Conservation (phyloP, 352 stramenopile species). For the Phytopythium sindhum region DNA sequence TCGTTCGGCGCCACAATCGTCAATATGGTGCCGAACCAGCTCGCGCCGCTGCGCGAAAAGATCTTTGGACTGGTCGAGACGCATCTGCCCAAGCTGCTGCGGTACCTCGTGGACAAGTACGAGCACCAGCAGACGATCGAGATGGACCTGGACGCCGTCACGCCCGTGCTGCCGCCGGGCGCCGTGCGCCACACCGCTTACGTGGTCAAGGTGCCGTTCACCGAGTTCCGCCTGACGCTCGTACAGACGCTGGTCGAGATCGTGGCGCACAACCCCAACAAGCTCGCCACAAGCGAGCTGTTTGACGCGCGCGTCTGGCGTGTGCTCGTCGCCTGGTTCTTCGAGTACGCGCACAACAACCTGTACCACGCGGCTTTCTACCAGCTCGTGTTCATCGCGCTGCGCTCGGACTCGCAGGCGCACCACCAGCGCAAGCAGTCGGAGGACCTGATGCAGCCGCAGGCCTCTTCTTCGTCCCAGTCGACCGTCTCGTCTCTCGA, state of each 20-base stretch:
- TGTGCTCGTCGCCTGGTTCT: slow-evolving; percentile 86
- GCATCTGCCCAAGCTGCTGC: slow-evolving; percentile 64
- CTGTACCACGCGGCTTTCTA: slow-evolving; percentile 89
- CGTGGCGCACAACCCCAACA: slow-evolving; percentile 69
- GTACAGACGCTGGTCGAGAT: slow-evolving; percentile 86
- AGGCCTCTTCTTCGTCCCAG: background rate
- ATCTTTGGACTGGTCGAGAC: slow-evolving; percentile 71
- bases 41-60: slow-evolving; percentile 56
- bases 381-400: slow-evolving; percentile 85
- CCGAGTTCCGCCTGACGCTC: slow-evolving; percentile 82
- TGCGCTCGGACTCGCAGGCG: slow-evolving; percentile 82
- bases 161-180: slow-evolving; percentile 48
- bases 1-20: slow-evolving; percentile 83
- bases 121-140: slow-evolving; percentile 79
- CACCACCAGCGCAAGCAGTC: slow-evolving; percentile 5
- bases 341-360: slow-evolving; percentile 91
- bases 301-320: slow-evolving; percentile 87
- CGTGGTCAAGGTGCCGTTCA: slow-evolving; percentile 87
- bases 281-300: slow-evolving; percentile 43
- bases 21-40: slow-evolving; percentile 82
- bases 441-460: slow-evolving; percentile 1
- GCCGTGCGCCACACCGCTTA: slow-evolving; percentile 85
- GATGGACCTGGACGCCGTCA: slow-evolving; percentile 56
- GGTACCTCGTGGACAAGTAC: slow-evolving; percentile 74
- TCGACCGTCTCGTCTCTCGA: slow-evolving; percentile 37